Evolutionary conservation across 768 basidiomycete species (phyloP).

Genomic region (Hericium erinaceus): DNA sequence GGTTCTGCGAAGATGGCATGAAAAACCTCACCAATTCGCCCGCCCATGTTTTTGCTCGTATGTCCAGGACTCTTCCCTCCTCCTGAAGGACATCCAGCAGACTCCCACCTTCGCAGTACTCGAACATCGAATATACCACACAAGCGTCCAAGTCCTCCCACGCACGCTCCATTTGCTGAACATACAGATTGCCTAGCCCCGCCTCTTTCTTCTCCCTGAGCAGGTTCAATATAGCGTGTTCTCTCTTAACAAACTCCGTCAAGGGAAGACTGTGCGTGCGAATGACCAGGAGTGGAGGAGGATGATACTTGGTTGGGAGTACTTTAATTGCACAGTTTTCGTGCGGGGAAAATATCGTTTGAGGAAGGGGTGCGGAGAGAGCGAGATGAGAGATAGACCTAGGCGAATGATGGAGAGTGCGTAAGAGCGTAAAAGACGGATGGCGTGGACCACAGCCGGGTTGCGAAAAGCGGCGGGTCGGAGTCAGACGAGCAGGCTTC

Average conservation of each 20-base stretch:
- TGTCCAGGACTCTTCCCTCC: slow-evolving; percentile 4
- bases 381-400: slow-evolving; percentile 9
- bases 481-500: not conserved
- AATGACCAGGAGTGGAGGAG: slow-evolving; percentile 6
- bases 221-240: slow-evolving; percentile 7
- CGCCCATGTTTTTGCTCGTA: slow-evolving; percentile 7
- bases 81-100: slow-evolving; percentile 8
- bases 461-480: not conserved
- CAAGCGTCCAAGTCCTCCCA: slow-evolving; percentile 14
- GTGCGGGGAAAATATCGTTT: slow-evolving; percentile 2
- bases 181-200: slow-evolving; percentile 3
- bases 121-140: slow-evolving; percentile 9
- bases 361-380: slow-evolving; percentile 3
- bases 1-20: not conserved
- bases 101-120: slow-evolving; percentile 10
- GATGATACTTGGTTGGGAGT: too few species aligned
- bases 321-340: too few species aligned
- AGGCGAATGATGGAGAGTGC: slow-evolving; percentile 9
- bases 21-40: slow-evolving; percentile 8
- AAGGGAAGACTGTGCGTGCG: slow-evolving; percentile 12
- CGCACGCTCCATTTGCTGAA: slow-evolving; percentile 8
- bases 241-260: slow-evolving; percentile 1
- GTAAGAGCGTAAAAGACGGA: slow-evolving; percentile 9
- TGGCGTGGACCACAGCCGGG: not conserved
- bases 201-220: not conserved